These are phyloP conservation scores for Pyrus betulifolia DNA, from an alignment of 306 rosid species.

Conservation along the genomic window DNA sequence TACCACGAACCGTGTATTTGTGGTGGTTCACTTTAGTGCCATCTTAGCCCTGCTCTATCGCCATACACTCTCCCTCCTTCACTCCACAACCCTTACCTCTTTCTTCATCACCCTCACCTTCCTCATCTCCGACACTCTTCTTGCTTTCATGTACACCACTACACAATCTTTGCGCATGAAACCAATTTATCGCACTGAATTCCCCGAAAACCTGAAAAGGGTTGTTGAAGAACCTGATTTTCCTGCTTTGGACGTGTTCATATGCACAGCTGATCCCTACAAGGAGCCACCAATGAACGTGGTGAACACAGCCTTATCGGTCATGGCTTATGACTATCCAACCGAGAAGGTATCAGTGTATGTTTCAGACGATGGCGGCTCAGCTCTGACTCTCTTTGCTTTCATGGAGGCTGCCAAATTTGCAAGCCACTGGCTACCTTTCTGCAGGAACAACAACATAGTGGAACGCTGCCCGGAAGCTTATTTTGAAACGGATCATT, in stretches of 20 bases:
- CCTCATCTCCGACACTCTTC: slow-evolving; percentile 26
- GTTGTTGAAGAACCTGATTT: slow-evolving; percentile 4
- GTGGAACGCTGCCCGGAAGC: slow-evolving; percentile 26
- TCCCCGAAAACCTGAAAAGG: slow-evolving; percentile 7
- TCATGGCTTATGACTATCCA: slow-evolving; percentile 39
- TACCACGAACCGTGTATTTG: slow-evolving; percentile 20
- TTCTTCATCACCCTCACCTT: slow-evolving; percentile 22
- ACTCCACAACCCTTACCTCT: slow-evolving; percentile 6
- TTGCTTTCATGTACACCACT: slow-evolving; percentile 23
- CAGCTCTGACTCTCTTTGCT: slow-evolving; percentile 41
- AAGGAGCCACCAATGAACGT: slow-evolving; percentile 43
- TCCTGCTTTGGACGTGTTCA: slow-evolving; percentile 37
- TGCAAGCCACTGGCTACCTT: slow-evolving; percentile 38
- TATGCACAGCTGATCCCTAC: slow-evolving; percentile 45
- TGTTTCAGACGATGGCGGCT: slow-evolving; percentile 52
- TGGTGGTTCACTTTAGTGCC: slow-evolving; percentile 14
- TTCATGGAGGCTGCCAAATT: slow-evolving; percentile 44
- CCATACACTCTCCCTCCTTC: slow-evolving; percentile 18
- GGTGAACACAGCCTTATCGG: slow-evolving; percentile 39
- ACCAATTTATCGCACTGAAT: slow-evolving; percentile 23
- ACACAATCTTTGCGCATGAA: slow-evolving; percentile 25
- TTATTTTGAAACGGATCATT: slow-evolving; percentile 9
- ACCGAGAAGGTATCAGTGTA: slow-evolving; percentile 32
- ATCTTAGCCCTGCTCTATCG: slow-evolving; percentile 20
- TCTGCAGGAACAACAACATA: slow-evolving; percentile 24